Evolutionary conservation across 176 grass and related monocot genomes (phyloP), one percentile per base, ranked within the genome.

Genomic region (Oryza meridionalis): DNA sequence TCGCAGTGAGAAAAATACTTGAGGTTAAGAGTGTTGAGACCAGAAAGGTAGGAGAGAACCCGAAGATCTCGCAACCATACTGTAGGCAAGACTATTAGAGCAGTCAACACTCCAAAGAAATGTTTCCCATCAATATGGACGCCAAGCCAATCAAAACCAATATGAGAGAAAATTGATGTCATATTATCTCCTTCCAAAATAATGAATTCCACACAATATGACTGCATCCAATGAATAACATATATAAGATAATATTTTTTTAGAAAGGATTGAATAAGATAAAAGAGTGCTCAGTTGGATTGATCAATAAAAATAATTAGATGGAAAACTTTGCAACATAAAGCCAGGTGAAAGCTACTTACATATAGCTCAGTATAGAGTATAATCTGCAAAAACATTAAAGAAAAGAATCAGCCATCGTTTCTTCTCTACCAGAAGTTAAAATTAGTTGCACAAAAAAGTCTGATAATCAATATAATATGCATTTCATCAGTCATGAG

Each of bases 191-290:
- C 92, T 91, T 98, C 96, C 46, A 98, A 37, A 64, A 95, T 93
- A 91, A 98, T 90, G 85, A 98, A 98, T 82, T 98, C 96, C 65
- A 98, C 96, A 81, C 92, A 98, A 72, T 98, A 95, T 16, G 96
- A 87, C 95, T 94, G 88, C 86, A 86, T 40, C 27, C 25, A 81
- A 79, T 13, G 65, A 83, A 90, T 51, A 76, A 80, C 22, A 83
- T 61, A 38, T 8, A 82, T 81, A 12, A 65, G 65, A n/a, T 24
- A 76, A 81, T 67, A 6, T 65, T 40, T 61, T 61, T 62, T 61
- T 37, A 21, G 22, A 62, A 24, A 82, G 64, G 43, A 14, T 69
- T 82, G 58, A 24, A 74, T 25, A 45, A 64, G 6, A 26, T 68
- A 31, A 62, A 78, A 64, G 71, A 47, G 69, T 3, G 29, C 3